phyloP scores from a whole-genome alignment of 305 asterid species.

The Lippia alba region DNA sequence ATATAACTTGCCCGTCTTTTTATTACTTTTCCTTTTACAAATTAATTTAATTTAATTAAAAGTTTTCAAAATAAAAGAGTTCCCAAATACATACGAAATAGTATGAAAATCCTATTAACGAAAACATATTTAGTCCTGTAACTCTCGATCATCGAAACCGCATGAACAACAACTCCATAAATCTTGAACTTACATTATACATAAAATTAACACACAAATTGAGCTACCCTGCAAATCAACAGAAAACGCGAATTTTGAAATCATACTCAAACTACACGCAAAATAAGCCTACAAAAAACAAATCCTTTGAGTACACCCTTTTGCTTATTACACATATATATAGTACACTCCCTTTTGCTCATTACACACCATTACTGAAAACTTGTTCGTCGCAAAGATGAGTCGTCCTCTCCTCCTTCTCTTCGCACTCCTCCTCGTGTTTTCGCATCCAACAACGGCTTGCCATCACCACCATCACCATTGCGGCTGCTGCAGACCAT shows the following conservation, averaged over 20 bases:
- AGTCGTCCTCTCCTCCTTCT: neutral
- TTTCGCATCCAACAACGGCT: neutral
- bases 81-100: too few species aligned
- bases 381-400: neutral
- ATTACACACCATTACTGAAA: neutral
- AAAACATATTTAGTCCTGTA: too few species aligned
- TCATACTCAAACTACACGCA: neutral
- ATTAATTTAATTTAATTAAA: too few species aligned
- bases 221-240: too few species aligned
- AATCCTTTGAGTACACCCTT: neutral
- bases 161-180: neutral
- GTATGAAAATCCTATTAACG: too few species aligned
- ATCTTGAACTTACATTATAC: slow-evolving; percentile 10
- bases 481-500: too few species aligned
- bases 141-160: too few species aligned
- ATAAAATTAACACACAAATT: too few species aligned
- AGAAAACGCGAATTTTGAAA: too few species aligned
- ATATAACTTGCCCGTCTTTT: too few species aligned
- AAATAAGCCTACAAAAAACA: slow-evolving; percentile 25
- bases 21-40: too few species aligned
- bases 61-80: too few species aligned
- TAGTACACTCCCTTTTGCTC: neutral
- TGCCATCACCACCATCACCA: neutral
- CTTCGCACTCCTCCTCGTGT: neutral
- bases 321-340: neutral